These are phyloP conservation scores for Dactylellina drechsleri DNA, from an alignment of 2,329 filamentous ascomycete species.

Conservation along the genomic window DNA sequence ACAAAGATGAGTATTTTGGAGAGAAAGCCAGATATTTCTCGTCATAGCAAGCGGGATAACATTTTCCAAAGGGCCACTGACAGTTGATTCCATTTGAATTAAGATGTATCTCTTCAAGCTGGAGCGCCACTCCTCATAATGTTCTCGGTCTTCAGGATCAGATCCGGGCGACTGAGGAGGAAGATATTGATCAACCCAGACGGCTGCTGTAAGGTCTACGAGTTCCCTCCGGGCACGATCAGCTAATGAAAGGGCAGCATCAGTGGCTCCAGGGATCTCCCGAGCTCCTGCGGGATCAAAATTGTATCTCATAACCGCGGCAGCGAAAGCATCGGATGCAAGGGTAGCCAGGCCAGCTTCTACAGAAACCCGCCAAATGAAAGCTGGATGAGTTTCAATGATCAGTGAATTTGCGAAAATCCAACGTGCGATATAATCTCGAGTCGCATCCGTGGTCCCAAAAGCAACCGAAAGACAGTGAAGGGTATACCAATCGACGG, in stretches of 20 bases:
- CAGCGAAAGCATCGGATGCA: constrained; percentile 50
- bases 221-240: constrained; percentile 36
- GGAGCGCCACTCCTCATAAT: constrained; percentile 17
- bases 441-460: constrained; percentile 60
- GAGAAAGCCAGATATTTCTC: constrained; percentile 23
- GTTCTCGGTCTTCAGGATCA: neutral
- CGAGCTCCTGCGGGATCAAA: constrained; percentile 24
- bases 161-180: constrained; percentile 5
- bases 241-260: constrained; percentile 25
- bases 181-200: constrained; percentile 52
- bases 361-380: constrained; percentile 34
- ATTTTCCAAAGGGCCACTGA: neutral
- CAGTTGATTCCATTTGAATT: neutral
- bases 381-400: constrained; percentile 46
- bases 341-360: constrained; percentile 47
- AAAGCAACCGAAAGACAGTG: constrained; percentile 71
- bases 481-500: constrained; percentile 74
- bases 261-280: constrained; percentile 37
- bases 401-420: constrained; percentile 47
- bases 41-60: constrained; percentile 1
- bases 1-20: constrained; percentile 15
- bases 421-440: constrained; percentile 51
- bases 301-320: constrained; percentile 42
- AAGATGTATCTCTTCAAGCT: constrained; percentile 18
- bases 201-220: constrained; percentile 11